Base-by-base conservation (phyloP, 164 flowering plant species). In the Vitis amurensis region DNA sequence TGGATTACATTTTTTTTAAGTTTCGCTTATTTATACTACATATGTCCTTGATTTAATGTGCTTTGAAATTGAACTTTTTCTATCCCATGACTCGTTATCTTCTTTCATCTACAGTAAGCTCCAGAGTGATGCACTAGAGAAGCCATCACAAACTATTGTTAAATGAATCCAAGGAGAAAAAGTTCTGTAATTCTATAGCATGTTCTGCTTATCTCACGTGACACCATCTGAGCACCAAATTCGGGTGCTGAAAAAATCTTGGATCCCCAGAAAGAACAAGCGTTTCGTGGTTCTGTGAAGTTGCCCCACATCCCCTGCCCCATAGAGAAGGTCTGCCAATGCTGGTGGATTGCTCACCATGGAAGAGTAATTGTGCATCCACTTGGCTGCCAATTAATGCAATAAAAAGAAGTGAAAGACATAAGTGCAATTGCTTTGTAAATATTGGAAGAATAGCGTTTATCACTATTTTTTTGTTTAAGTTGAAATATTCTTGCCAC, bases 261-360 rank as follows among this genome's bases (percentile, higher is more conserved):
- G 70, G 92, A 90, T 66, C 92, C 92, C 2, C 95, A 90, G 59
- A n/a, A 90, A 90, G 81, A 91, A 90, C 74, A 90, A 90, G 78
- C 89, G 95, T 77, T 90, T 90, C 82, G 95, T 76, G 91, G 91
- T 30, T 84, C 91, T 12, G 91, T 87, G 11, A 83, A 79, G 76
- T 72, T 83, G 78, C 84, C 87, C 2, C 85, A 84, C 63, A 81
- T 84, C 29, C 87, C 87, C 3, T 76, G 87, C 15, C 87, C 87
- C 8, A 83, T n/a, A 83, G 75, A 83, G 87, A 83, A 83, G 70
- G 73, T 83, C 23, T 84, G 87, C 81, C n/a, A n/a, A 81, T 84
- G 84, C 85, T 48, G 88, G 88, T 51, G 88, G 82, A n/a, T n/a
- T 79, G 88, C 88, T 55, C 86, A 82, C 66, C 96, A 91, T 91